Evolutionary conservation across 2,329 filamentous ascomycete genomes (phyloP), one percentile per base, ranked within the genome.

Genomic region (Fusarium palustre): DNA sequence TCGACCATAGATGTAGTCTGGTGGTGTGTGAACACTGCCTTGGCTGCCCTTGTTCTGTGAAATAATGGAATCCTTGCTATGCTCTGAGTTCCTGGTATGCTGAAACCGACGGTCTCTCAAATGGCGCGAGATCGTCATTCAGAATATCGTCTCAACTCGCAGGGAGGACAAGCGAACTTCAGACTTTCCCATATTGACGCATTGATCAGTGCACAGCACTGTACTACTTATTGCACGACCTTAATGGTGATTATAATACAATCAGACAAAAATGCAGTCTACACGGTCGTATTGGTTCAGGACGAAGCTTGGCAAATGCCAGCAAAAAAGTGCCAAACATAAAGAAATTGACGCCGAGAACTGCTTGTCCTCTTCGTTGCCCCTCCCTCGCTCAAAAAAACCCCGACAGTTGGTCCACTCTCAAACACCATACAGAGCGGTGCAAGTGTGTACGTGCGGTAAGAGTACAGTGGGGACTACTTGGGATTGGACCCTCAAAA

Each of bases 401-500:
- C n/a, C 25, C 28, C 50, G 49, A 52, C 38, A 53, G 18, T 22
- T 33, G 59, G 59, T 65, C 67, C 59, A 65, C 59, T 50, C 38
- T 43, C 46, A 22, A 31, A 55, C 42, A 55, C 30, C 52, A 34
- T 30, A 54, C 34, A 42, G 41, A 47, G 45, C 60, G 60, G 46
- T 36, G 48, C 60, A 65, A 30, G 28, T 28, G 10, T 28, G 25
- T 28, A 28, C 25, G 7, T 28, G 25, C 25, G 25, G 25, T 28
- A 28, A 28, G 10, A 53, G 31, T 33, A 59, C 22, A 48, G 50
- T 30, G 61, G 66, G 18, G 50, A 34, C 31, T 43, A 31, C 16
- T 42, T 62, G 43, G 50, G 43, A 46, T 43, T 63, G 66, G 67
- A 70, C 66, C 57, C 67, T 69, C 62, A 55, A 62, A 59, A 53